Evolutionary conservation across 140 eudicot genomes (phyloP), one percentile per base, ranked within the genome.

Genomic region (Erigeron philadelphicus): DNA sequence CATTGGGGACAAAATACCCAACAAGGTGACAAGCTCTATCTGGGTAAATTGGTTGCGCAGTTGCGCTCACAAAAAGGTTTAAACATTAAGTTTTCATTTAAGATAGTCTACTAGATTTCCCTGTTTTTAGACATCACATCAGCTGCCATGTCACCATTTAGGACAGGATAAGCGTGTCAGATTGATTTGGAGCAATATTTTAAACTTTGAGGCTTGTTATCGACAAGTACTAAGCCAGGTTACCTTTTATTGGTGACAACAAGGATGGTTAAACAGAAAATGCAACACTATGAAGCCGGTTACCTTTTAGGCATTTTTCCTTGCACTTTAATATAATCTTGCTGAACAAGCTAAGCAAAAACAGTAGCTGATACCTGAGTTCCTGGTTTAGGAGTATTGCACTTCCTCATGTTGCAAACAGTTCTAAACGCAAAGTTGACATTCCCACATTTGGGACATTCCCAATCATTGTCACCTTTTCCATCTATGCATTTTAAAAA

Each of bases 341-440:
- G 40, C 12, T 56, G 35, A 56, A 31, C 6, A 7, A 8, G 38
- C 3, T 31, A 31, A 31, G 38, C 38, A 31, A n/a, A 50, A 6
- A 74, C 11, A 23, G 59, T 67, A 18, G 66, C 5, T 44, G 63
- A 64, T 67, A 91, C 97, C 96, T 91, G 95, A 55, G 91, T 40
- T 76, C 80, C 96, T 54, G 97, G 91, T 89, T 88, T 91, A 25
- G 94, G 95, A 3, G 97, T 90, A 66, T 75, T 84, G 82, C 97
- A 91, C 60, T 88, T 91, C 86, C 97, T 84, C 97, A 91, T 88
- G 84, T 91, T 91, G 79, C 97, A 91, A 69, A 91, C 95, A n/a
- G 95, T 78, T 81, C 97, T 80, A 23, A 91, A 91, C 3, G 97
- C 82, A 77, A 91, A 91, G 66, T 91, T 91, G 63, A 84, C 86